Percentiles rank a stretch among this genome's conserved stretches.
Conservation (phyloP, 1,284 basidiomycete genomes). For the Ganoderma lingzhi region DNA sequence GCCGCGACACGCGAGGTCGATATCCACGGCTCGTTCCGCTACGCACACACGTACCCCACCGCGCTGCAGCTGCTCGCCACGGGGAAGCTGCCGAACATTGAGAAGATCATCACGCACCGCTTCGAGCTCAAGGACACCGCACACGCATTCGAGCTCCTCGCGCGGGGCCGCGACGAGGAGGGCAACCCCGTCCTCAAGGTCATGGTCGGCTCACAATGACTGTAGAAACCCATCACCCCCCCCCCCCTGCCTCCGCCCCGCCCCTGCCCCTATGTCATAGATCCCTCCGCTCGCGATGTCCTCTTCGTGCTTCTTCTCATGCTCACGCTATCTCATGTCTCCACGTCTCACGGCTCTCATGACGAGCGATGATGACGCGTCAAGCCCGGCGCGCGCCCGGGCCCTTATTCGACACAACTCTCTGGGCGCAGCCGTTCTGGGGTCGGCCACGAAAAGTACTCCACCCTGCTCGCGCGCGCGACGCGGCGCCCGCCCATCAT, state of each 20-base stretch:
- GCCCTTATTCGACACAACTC: constrained; percentile 4
- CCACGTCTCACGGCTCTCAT: neutral
- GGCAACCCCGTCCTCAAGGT: constrained; percentile 89
- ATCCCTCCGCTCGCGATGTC: neutral
- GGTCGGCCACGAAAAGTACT: constrained; percentile 28
- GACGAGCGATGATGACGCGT: constrained; percentile 24
- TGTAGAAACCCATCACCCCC: constrained; percentile 9
- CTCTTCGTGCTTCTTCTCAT: neutral
- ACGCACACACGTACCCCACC: constrained; percentile 88
- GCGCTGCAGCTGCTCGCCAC: constrained; percentile 83
- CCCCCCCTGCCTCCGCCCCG: neutral
- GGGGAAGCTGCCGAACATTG: constrained; percentile 66
- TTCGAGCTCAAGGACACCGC: constrained; percentile 72
- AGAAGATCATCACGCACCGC: constrained; percentile 85
- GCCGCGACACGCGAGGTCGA: constrained; percentile 93
- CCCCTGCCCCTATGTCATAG: constrained; percentile 13
- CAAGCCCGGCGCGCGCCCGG: constrained; percentile 23
- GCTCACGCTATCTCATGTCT: neutral
- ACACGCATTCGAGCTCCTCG: constrained; percentile 83
- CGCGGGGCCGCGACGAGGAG: constrained; percentile 77
- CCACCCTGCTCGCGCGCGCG: constrained; percentile 23
- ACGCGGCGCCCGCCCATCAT: constrained; percentile 18
- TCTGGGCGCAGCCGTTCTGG: neutral
- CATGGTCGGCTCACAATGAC: constrained; percentile 61
- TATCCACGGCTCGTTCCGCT: constrained; percentile 91